Evolutionary conservation across 306 rosid genomes (phyloP), one percentile per base, ranked within the genome.

Genomic region (Vigna mungo): DNA sequence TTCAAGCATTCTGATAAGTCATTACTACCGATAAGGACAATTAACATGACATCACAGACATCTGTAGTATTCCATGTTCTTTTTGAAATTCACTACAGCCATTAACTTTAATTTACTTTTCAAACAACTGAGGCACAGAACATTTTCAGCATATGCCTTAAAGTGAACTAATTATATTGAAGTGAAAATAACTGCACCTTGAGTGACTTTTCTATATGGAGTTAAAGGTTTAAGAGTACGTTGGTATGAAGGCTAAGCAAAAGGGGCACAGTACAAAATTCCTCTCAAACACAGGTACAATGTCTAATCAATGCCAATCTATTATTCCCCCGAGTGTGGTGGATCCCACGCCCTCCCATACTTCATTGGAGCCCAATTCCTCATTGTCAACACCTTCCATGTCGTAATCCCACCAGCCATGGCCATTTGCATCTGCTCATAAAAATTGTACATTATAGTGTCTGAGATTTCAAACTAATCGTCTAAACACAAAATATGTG

Each of bases 281-380:
- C 55, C 53, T 64, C 51, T 64, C 32, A 43, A 20, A 59, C 43
- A 68, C 23, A 27, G 30, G 36, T 18, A 64, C 16, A 55, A 30
- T 47, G 14, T 47, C 65, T 30, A 30, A 30, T 30, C 34, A 30
- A 83, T 92, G 98, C 95, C 97, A 90, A 23, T 94, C 92, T 54
- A 74, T 81, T 53, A 90, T 72, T 74, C 88, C 98, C 64, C 98
- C 98, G 18, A 94, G 86, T 41, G 98, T 84, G 64, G 97, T 89
- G 39, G 97, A 90, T 6, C 98, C 98, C 78, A 94, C 91, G 44
- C 98, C 98, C 82, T 94, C 98, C 98, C 98, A 94, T 43, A 88
- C 93, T 76, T 94, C 97, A 84, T 51, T 87, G 80, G 74, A 60
- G 21, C 97, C 97, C 15, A 94, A 83, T 85, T 81, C 96, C 83